Percentiles rank a stretch among this genome's conserved stretches.
Conservation (phyloP, 495 filamentous ascomycete genomes). For the Penicillium subrubescens region DNA sequence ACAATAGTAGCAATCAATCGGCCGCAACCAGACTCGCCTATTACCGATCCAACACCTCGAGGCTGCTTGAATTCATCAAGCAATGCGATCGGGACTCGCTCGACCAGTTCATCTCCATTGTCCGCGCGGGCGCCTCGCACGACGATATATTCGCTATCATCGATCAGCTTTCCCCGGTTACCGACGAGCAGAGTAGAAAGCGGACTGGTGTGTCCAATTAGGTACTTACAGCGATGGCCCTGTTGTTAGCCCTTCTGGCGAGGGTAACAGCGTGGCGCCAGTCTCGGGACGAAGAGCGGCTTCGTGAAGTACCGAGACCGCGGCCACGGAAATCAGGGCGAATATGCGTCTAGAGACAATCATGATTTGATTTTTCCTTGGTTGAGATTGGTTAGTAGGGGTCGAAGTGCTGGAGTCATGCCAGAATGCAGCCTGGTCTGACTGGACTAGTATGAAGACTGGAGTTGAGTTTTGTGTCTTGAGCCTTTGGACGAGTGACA, state of each 20-base stretch:
- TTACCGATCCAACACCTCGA: conserved; percentile 33
- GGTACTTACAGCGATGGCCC: neutral
- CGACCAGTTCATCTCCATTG: conserved; percentile 28
- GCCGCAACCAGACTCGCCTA: conserved; percentile 21
- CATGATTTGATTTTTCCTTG: neutral
- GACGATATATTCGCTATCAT: conserved; percentile 31
- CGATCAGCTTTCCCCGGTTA: conserved; percentile 12
- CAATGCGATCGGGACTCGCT: conserved; percentile 30
- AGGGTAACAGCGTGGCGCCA: neutral
- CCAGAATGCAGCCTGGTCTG: neutral
- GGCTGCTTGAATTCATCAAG: conserved; percentile 32
- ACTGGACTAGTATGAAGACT: neutral
- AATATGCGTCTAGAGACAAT: neutral
- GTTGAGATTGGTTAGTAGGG: neutral
- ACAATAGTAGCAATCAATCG: neutral
- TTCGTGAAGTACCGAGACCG: neutral
- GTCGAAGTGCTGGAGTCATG: neutral
- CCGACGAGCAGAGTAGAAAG: neutral
- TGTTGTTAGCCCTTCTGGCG: neutral
- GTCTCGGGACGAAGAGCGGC: neutral
- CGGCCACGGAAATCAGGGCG: neutral
- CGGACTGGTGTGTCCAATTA: neutral
- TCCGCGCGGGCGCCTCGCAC: conserved; percentile 40
- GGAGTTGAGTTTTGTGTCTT: neutral
- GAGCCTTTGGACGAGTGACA: neutral